phyloP scores from a whole-genome alignment of 2,329 filamentous ascomycete species.

The Didymosphaeria variabile region DNA sequence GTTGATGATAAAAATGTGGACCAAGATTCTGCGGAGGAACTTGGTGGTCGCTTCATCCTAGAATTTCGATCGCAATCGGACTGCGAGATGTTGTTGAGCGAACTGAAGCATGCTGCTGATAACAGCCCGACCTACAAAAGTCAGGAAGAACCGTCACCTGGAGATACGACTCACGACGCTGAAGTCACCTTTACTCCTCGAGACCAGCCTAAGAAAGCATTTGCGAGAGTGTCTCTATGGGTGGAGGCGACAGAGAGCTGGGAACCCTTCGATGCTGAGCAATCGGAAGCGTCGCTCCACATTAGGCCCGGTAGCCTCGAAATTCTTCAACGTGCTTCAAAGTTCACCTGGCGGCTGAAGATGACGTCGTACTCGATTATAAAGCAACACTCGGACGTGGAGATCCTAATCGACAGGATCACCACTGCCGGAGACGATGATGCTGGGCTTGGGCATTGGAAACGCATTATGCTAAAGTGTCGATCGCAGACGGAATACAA shows the following conservation, averaged over 20 bases:
- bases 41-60: neutral
- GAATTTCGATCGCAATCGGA: conserved; percentile 1
- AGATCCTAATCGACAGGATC: conserved; percentile 15
- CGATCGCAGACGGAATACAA: conserved; percentile 15
- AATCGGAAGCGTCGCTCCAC: neutral
- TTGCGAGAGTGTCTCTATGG: neutral
- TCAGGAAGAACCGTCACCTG: neutral
- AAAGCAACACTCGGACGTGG: neutral
- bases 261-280: neutral
- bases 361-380: conserved; percentile 1
- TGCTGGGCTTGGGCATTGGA: neutral
- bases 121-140: neutral
- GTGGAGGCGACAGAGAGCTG: neutral
- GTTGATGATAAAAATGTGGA: neutral
- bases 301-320: conserved; percentile 1
- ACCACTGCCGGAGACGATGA: conserved; percentile 9
- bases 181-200: neutral
- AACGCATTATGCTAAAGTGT: conserved; percentile 18
- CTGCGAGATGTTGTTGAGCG: conserved; percentile 5
- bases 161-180: neutral
- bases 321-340: neutral
- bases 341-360: neutral
- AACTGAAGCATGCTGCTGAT: conserved; percentile 5
- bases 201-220: neutral
- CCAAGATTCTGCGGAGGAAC: neutral